These are phyloP conservation scores for Tulasnella sp. DNA, from an alignment of 768 basidiomycete species.

Conservation along the genomic window DNA sequence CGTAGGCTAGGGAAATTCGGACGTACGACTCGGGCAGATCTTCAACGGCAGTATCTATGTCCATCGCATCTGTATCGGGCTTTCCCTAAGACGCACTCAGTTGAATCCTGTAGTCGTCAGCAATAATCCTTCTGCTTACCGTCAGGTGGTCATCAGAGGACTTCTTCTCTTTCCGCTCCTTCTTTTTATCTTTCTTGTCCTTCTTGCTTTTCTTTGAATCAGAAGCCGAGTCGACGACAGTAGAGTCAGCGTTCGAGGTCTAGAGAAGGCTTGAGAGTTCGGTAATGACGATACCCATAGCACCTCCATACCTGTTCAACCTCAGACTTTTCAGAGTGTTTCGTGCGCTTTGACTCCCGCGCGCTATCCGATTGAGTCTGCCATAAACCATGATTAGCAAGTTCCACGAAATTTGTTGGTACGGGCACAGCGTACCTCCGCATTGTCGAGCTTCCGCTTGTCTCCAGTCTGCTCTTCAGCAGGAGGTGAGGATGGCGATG, in stretches of 20 bases:
- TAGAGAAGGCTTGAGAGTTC: slow-evolving; percentile 17
- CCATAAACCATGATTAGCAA: not conserved
- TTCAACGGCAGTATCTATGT: not conserved
- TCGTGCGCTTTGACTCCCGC: not conserved
- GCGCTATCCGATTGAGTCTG: not conserved
- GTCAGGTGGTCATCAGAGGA: slow-evolving; percentile 24
- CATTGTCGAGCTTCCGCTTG: slow-evolving; percentile 21
- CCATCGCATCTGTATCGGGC: not conserved
- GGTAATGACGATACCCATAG: not conserved
- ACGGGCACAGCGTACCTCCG: not conserved
- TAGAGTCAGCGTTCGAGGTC: slow-evolving; percentile 18
- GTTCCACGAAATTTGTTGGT: not conserved
- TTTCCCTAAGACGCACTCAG: slow-evolving; percentile 16
- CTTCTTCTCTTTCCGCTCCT: slow-evolving; percentile 35
- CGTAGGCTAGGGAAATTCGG: not conserved
- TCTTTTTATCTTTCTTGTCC: slow-evolving; percentile 26
- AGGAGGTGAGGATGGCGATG: slow-evolving; percentile 15
- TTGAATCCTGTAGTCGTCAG: not conserved
- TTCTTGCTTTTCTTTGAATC: not conserved
- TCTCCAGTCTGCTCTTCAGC: slow-evolving; percentile 8
- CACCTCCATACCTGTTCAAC: not conserved
- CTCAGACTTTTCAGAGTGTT: not conserved
- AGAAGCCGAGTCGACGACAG: slow-evolving; percentile 19
- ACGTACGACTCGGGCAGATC: not conserved
- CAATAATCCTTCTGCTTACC: not conserved